Base-by-base conservation (phyloP, 768 basidiomycete genomes). In the Phylloporus arenicola region DNA sequence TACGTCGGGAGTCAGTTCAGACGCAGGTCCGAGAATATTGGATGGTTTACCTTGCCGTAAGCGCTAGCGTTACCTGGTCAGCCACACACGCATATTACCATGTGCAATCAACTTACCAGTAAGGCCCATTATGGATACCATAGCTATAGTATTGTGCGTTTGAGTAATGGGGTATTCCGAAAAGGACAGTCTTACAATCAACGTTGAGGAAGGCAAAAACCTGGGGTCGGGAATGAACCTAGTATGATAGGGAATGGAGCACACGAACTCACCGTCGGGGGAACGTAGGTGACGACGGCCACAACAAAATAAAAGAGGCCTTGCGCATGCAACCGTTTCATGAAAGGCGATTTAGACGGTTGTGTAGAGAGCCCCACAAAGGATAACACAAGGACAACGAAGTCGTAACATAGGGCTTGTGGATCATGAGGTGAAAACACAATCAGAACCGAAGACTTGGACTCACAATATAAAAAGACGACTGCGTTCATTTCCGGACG, bases 341-440 rank as follows among this genome's bases (percentile, higher is more conserved):
- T 40, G 20, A 68, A 37, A 14, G 55, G 45, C 1, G 57, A 64
- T 31, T 48, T 56, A 6, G 59, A 58, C 6, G 13, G 8, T 13
- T 49, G 33, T 30, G 43, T 46, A 3, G 53, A 64, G 4, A 66
- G 53, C 7, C 53, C 57, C 6, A 51, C 42, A 6, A 57, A 19
- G 10, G 54, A 53, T 14, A 68, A 24, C 4, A 57, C n/a, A 16
- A 65, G 35, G 14, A 65, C 47, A 2, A 61, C 3, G n/a, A 57
- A 44, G 29, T 68, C 55, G 13, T 54, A 65, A 20, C 44, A 46
- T 39, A 54, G 30, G n/a, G 64, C 64, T 65, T 52, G n/a, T 14
- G 3, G 25, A 5, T 24, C 50, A 41, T 12, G 5, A 17, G 14
- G 25, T 48, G n/a, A 57, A 37, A 24, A 53, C 33, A n/a, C 11